These are phyloP conservation scores for Suillus bovinus DNA, from an alignment of 768 basidiomycete genomes.

Conservation along the genomic window DNA sequence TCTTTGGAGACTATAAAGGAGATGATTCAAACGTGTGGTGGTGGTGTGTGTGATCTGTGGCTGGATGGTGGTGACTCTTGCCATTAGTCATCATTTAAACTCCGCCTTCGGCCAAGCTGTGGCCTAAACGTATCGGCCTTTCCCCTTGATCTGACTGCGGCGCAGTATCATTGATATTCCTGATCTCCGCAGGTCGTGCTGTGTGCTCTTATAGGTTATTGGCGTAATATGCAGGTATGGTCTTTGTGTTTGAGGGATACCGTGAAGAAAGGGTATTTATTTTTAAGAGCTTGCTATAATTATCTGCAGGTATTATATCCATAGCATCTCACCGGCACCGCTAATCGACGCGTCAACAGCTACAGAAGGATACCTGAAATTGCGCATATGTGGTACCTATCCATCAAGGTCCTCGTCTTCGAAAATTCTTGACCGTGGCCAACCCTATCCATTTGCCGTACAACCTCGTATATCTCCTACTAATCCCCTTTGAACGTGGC, in stretches of 20 bases:
- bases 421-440: background rate
- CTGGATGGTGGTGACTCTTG: background rate
- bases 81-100: background rate
- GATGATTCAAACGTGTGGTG: constrained; percentile 1
- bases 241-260: too few species aligned
- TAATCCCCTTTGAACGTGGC: constrained; percentile 8
- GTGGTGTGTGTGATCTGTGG: background rate
- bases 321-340: background rate
- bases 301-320: too few species aligned
- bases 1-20: background rate
- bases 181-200: too few species aligned
- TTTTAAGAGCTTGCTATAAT: background rate
- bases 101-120: background rate
- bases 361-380: background rate
- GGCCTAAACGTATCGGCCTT: background rate
- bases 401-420: background rate
- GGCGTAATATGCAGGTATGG: too few species aligned
- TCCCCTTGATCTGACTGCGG: background rate
- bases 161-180: background rate
- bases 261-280: background rate
- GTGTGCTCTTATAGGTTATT: too few species aligned
- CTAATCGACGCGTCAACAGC: background rate
- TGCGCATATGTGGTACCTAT: background rate
- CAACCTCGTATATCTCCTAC: background rate
- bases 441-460: background rate